Base-by-base conservation (phyloP, 371 early-diverging fungal genomes). In the Enterospora canceri region DNA sequence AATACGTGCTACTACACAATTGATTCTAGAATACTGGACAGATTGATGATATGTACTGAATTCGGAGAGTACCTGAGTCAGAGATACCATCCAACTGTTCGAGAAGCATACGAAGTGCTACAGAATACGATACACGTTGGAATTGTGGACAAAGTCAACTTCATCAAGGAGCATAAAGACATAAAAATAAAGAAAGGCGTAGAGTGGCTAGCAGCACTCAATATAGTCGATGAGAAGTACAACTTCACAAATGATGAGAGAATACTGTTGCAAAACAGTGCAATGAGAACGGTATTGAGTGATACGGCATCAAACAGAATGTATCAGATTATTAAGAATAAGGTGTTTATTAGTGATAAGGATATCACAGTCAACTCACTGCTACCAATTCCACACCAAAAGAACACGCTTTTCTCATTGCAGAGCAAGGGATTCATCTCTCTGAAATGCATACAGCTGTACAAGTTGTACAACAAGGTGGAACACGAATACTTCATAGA, bases 311-410 rank as follows among this genome's bases (percentile, higher is more conserved):
- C 19, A 21, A 54, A 26, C 24, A 58, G 70, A 51, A 15, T 74
- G 2, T 66, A 68, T 23, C 68, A 66, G 29, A 58, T 69, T 58
- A 53, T 69, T 4, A 8, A 30, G 33, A 21, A 64, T 15, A 23
- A 59, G 21, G 29, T 19, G 28, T 1, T 15, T 30, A 12, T 74
- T 1, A 53, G 48, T 31, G 74, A 74, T 28, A 57, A 40, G 15
- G 74, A 69, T n/a, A 51, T 74, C 26, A 49, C 56, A 8, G 33
- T 66, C 18, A 54, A 58, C 32, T 70, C 66, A 12, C 62, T 74
- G 1, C n/a, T 70, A 18, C 23, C 30, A 18, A 15, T 60, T n/a
- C 16, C 23, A 30, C 31, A 48, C 8, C 31, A 35, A 30, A 74
- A 66, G 57, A 47, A 26, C 18, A 18, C 68, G 15, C 0, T 72